Base-by-base conservation (phyloP, 441 rosid species). In the Rhodomyrtus psidioides region DNA sequence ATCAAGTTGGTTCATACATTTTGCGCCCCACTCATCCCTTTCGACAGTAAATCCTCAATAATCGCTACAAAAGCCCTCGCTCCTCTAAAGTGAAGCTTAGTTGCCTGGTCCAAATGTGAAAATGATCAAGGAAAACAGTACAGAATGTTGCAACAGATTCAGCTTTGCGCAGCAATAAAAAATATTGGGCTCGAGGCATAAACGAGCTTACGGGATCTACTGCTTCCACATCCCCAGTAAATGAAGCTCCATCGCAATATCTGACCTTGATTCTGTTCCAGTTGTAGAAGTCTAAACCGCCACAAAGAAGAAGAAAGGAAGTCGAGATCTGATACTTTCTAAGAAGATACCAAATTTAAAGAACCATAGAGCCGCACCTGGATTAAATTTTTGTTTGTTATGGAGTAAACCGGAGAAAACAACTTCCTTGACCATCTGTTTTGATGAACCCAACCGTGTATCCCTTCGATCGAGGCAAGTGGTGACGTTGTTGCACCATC, bases 371-470 rank as follows among this genome's bases (percentile, higher is more conserved):
- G 9, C 49, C 13, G n/a, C 79, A 70, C 79, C 79, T 70, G 49
- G 79, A 70, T 70, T 70, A 39, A 34, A 39, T 34, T 24, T 70
- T 1, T 39, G 16, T 12, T 70, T 55, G 15, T 79, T 55, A 24
- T 86, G 75, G 34, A 86, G 53, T 3, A 86, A 34, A 84, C 98
- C 98, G 21, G 97, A 96, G 94, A 96, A 96, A 58, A 94, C 96
- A 85, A 92, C 91, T 30, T 91, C 88, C 88, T 87, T 92, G 56
- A 87, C 91, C 98, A 94, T 94, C 14, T 89, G 1, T 81, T 83
- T 89, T 0, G 98, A 96, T 16, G 98, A 95, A 62, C 98, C 98
- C 86, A 88, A 90, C 86, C 90, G 91, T 4, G 93, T 91, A 26
- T 86, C 53, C 55, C 84, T 92, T 39, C 98, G 94, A 75, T 87